Evolutionary conservation across 2,329 filamentous ascomycete genomes (phyloP).

Genomic region (Botrytis tulipae): DNA sequence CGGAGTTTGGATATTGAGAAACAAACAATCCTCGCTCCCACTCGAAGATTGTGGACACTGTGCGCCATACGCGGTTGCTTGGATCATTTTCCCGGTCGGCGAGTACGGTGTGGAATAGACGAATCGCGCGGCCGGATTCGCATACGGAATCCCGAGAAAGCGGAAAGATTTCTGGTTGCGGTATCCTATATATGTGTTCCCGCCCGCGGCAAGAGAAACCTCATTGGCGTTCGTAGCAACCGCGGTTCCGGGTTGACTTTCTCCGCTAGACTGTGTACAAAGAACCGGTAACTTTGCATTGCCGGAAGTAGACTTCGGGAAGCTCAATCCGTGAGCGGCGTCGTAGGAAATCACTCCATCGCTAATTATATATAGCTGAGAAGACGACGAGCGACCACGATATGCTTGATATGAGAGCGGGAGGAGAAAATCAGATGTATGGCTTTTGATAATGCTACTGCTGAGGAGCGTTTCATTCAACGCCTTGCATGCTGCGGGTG

Average conservation of each 20-base stretch:
- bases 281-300: conserved; percentile 46
- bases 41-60: conserved; percentile 37
- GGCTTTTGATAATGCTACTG: conserved; percentile 42
- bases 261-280: conserved; percentile 49
- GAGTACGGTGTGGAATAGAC: conserved; percentile 47
- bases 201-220: conserved; percentile 42
- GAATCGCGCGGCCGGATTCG: conserved; percentile 30
- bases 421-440: conserved; percentile 46
- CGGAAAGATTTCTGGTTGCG: conserved; percentile 53
- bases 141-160: conserved; percentile 36
- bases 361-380: conserved; percentile 45
- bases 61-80: conserved; percentile 45
- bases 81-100: conserved; percentile 45
- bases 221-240: conserved; percentile 41
- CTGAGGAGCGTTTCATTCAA: conserved; percentile 50
- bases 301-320: conserved; percentile 35
- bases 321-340: conserved; percentile 38
- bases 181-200: conserved; percentile 49
- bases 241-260: conserved; percentile 38
- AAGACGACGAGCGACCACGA: conserved; percentile 40
- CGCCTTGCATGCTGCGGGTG: conserved; percentile 45
- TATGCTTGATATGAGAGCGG: conserved; percentile 48
- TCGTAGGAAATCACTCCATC: conserved; percentile 43
- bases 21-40: conserved; percentile 37
- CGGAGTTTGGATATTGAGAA: conserved; percentile 43